phyloP scores from a whole-genome alignment of 768 basidiomycete genomes.

The Leucocoprinus sp. region DNA sequence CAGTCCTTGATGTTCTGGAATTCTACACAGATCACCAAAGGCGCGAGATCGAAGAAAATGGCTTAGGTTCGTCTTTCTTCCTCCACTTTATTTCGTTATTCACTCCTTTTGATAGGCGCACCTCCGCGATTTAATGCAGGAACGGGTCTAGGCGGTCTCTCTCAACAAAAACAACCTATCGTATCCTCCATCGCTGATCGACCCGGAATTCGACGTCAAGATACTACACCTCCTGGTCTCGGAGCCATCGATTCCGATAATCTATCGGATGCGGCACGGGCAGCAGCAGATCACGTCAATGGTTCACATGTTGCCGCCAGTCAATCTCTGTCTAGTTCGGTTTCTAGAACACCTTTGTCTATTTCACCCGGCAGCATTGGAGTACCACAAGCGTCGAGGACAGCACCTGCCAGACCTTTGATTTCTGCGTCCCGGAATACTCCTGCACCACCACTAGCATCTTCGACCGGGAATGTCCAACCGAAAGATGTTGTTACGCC shows the following conservation, averaged over 20 bases:
- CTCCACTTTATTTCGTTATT: neutral
- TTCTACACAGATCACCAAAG: slow-evolving; percentile 98
- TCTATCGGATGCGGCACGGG: slow-evolving; percentile 40
- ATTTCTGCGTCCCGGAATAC: slow-evolving; percentile 54
- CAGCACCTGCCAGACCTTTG: slow-evolving; percentile 22
- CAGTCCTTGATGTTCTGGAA: slow-evolving; percentile 93
- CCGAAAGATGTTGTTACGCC: slow-evolving; percentile 46
- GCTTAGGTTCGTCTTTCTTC: slow-evolving; percentile 22
- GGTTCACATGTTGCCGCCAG: slow-evolving; percentile 36
- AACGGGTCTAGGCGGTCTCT: slow-evolving; percentile 77
- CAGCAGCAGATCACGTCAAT: slow-evolving; percentile 57
- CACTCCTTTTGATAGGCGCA: slow-evolving; percentile 40
- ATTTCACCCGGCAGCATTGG: slow-evolving; percentile 16
- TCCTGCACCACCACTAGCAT: slow-evolving; percentile 64
- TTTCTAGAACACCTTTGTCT: neutral
- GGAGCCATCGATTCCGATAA: slow-evolving; percentile 33
- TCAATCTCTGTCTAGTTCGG: slow-evolving; percentile 17
- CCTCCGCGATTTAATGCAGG: slow-evolving; percentile 85
- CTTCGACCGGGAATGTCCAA: slow-evolving; percentile 39
- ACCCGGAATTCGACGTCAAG: slow-evolving; percentile 28
- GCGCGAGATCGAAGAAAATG: slow-evolving; percentile 69
- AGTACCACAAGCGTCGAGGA: slow-evolving; percentile 23
- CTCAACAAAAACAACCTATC: slow-evolving; percentile 24
- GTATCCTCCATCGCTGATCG: slow-evolving; percentile 18
- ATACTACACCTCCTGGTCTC: slow-evolving; percentile 33